phyloP scores from a whole-genome alignment of 768 basidiomycete genomes.

The Auriscalpium vulgare region DNA sequence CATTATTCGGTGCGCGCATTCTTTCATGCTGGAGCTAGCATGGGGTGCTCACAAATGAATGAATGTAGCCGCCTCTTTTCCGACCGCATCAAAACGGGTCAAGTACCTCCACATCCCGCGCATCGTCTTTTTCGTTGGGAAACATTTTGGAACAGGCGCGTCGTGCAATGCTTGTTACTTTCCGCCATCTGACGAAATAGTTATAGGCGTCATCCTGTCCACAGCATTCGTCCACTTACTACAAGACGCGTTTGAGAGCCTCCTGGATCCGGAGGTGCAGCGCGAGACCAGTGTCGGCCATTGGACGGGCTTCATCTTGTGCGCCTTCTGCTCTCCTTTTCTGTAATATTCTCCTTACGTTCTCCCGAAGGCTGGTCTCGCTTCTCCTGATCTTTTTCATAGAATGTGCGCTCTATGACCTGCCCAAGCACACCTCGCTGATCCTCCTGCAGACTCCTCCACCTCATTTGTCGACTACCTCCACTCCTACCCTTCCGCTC shows the following conservation, averaged over 20 bases:
- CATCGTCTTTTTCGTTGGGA: conserved; percentile 74
- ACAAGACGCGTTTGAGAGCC: conserved; percentile 63
- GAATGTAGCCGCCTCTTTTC: conserved; percentile 59
- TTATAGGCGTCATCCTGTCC: conserved; percentile 62
- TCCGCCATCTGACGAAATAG: conserved; percentile 13
- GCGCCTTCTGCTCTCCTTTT: conserved; percentile 22
- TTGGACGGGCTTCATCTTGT: conserved; percentile 72
- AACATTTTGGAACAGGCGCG: conserved; percentile 67
- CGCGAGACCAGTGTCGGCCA: conserved; percentile 36
- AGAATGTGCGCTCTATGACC: conserved; percentile 53
- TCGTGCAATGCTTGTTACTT: conserved; percentile 11
- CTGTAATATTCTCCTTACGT: neutral
- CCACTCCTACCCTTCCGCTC: conserved; percentile 48
- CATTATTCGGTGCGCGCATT: conserved; percentile 50
- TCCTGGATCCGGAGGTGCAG: conserved; percentile 40
- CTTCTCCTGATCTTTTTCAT: conserved; percentile 67
- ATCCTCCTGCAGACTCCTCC: conserved; percentile 46
- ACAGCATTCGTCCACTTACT: conserved; percentile 80
- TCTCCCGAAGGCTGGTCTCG: conserved; percentile 42
- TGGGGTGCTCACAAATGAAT: neutral
- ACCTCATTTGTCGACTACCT: conserved; percentile 69
- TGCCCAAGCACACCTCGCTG: conserved; percentile 1
- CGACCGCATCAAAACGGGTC: conserved; percentile 49
- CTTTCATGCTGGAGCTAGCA: neutral
- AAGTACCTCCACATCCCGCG: conserved; percentile 53